A percentile compares a stretch with the other conserved stretches of the same genome.
Conservation (phyloP, 1,284 basidiomycete species). For the Sanghuangporus sanghuang region DNA sequence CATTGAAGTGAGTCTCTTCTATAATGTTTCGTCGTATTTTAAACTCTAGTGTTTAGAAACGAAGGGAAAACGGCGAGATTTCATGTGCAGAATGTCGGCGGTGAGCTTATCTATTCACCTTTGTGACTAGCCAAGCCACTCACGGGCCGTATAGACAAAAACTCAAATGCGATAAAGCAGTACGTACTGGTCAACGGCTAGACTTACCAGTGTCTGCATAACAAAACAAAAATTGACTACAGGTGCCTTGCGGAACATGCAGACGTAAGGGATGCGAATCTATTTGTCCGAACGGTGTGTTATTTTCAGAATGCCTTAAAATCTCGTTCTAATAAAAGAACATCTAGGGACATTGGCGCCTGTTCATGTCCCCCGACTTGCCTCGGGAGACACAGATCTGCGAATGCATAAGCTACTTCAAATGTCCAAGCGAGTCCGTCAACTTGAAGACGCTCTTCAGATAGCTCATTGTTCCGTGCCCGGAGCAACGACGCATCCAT, state of each 20-base stretch:
- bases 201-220: no score
- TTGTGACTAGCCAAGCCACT: no score
- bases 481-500: constrained; percentile 20
- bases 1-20: no score
- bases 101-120: neutral
- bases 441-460: constrained; percentile 3
- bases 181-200: no score
- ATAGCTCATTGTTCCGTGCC: constrained; percentile 11
- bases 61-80: constrained; percentile 11
- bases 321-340: neutral
- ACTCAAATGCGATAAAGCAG: no score
- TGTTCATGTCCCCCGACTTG: neutral
- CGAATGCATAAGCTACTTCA: constrained; percentile 20
- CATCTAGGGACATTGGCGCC: neutral
- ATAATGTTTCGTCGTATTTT: neutral
- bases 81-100: neutral
- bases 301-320: neutral
- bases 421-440: constrained; percentile 19
- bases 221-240: no score
- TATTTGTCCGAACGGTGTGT: constrained; percentile 16
- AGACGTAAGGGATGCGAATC: constrained; percentile 9
- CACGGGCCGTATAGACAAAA: no score
- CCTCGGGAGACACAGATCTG: constrained; percentile 17
- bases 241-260: constrained; percentile 16
- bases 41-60: neutral